Conservation (phyloP, 805 yeast species). For the Maudiozyma serrabonitensis region DNA sequence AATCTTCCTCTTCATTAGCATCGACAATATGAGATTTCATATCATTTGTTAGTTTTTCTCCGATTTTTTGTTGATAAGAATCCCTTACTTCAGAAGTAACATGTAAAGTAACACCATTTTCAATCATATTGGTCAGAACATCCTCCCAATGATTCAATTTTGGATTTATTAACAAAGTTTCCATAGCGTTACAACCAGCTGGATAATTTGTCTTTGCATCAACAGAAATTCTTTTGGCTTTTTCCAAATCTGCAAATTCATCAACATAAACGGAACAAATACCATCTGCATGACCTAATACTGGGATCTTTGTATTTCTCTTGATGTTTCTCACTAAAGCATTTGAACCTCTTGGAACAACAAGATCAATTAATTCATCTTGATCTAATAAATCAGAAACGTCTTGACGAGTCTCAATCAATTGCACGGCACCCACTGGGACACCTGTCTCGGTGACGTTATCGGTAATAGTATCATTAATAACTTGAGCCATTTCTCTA, state of each 20-base stretch:
- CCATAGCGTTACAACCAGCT: slow-evolving; percentile 98
- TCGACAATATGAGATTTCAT: slow-evolving; percentile 30
- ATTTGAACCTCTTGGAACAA: slow-evolving; percentile 96
- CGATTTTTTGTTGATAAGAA: slow-evolving; percentile 15
- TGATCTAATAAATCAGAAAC: slow-evolving; percentile 76
- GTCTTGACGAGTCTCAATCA: slow-evolving; percentile 82
- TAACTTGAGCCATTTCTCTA: slow-evolving; percentile 64
- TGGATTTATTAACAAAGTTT: slow-evolving; percentile 57
- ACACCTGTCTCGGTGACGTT: slow-evolving; percentile 46
- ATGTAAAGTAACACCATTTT: slow-evolving; percentile 66
- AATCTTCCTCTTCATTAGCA: slow-evolving; percentile 46
- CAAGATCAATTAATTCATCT: slow-evolving; percentile 86
- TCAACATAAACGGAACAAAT: slow-evolving; percentile 85
- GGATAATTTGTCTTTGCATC: slow-evolving; percentile 95
- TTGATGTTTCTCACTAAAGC: slow-evolving; percentile 82
- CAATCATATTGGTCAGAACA: slow-evolving; percentile 39
- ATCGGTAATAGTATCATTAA: slow-evolving; percentile 44
- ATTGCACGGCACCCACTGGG: slow-evolving; percentile 74
- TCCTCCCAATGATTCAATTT: slow-evolving; percentile 29
- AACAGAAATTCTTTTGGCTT: slow-evolving; percentile 65
- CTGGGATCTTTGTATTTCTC: slow-evolving; percentile 85
- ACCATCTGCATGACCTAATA: slow-evolving; percentile 97
- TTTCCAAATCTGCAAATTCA: slow-evolving; percentile 60
- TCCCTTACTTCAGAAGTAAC: slow-evolving; percentile 42
- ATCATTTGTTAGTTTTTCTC: slow-evolving; percentile 10